Base-by-base conservation (phyloP, 2,329 filamentous ascomycete genomes). In the Fusarium coicis region DNA sequence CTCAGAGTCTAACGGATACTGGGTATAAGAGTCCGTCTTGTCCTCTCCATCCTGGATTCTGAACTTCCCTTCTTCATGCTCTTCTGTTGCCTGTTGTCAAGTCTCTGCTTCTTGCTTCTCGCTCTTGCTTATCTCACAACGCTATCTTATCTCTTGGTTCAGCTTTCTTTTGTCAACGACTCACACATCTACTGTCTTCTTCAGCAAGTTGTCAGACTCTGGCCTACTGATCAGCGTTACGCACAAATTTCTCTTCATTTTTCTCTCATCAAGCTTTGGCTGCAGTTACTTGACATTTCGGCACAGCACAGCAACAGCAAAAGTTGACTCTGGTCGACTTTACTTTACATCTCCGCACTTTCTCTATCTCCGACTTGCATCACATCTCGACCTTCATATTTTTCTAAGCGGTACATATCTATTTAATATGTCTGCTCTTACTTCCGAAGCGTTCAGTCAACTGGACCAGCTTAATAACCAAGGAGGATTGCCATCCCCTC, bases 401-500 rank as follows among this genome's bases (percentile, higher is more conserved):
- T 12, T 10, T 23, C 7, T 1, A 21, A 21, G 15, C 18, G 10
- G 26, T 4, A 26, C 16, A 32, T 8, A 10, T 19, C 10, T 10
- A 10, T 4, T 9, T 10, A 0, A 28, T 18, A 68, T 68, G 56
- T 16, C 64, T 36, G 26, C 30, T 56, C 46, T 69, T n/a, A 68
- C 68, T 5, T 44, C 26, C 0, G 23, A 18, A 5, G 46, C 68
- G 4, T 26, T 67, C 11, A 32, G 26, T 54, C 37, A 47, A 50
- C 21, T 66, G 8, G 30, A 55, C n/a, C 26, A 46, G 49, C 26
- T 60, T 18, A 40, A 66, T 10, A 43, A 7, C 34, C 42, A 67
- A 16, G 56, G 42, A 32, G n/a, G 19, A 12, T 18, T 55, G 18
- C 15, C 44, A 7, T 16, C 43, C 14, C 32, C 50, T 16, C 36